Conservation (phyloP, 495 filamentous ascomycete genomes). For the Lasiosphaeria hispida region DNA sequence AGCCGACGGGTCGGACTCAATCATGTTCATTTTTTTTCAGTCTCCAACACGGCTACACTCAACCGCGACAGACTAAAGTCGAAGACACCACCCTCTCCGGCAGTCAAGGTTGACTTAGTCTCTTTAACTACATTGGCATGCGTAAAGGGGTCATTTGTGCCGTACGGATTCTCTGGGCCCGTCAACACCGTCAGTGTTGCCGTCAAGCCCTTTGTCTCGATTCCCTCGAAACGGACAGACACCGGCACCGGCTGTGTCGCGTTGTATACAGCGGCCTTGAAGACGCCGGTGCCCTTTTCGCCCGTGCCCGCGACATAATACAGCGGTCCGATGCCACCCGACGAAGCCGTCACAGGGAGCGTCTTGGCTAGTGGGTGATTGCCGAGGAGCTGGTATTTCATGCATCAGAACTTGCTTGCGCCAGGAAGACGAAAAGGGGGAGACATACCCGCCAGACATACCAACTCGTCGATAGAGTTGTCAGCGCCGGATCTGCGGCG, state of each 20-base stretch:
- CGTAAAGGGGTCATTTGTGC: slow-evolving; percentile 36
- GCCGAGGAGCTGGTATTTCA: slow-evolving; percentile 46
- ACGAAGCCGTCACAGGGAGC: slow-evolving; percentile 43
- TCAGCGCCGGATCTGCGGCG: slow-evolving; percentile 52
- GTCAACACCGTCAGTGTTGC: slow-evolving; percentile 59
- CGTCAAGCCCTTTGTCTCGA: slow-evolving; percentile 37
- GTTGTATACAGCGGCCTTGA: slow-evolving; percentile 70
- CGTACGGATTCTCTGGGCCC: slow-evolving; percentile 47
- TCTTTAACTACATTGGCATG: slow-evolving; percentile 39
- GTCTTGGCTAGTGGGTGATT: slow-evolving; percentile 54
- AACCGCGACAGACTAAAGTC: slow-evolving; percentile 48
- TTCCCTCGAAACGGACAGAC: slow-evolving; percentile 53
- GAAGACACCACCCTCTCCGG: slow-evolving; percentile 46
- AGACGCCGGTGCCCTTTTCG: slow-evolving; percentile 38
- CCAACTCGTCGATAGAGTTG: slow-evolving; percentile 44
- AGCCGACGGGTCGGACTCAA: no score
- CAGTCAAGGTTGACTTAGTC: slow-evolving; percentile 40
- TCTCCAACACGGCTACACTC: slow-evolving; percentile 53
- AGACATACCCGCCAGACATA: slow-evolving; percentile 44
- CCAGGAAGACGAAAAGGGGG: slow-evolving; percentile 23
- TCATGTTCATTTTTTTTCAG: slow-evolving; percentile 9
- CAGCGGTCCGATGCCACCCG: slow-evolving; percentile 50
- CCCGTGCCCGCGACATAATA: slow-evolving; percentile 57
- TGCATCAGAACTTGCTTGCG: neutral
- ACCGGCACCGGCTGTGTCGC: slow-evolving; percentile 48